Conservation (phyloP, 306 rosid species). For the Alnus rubra region DNA sequence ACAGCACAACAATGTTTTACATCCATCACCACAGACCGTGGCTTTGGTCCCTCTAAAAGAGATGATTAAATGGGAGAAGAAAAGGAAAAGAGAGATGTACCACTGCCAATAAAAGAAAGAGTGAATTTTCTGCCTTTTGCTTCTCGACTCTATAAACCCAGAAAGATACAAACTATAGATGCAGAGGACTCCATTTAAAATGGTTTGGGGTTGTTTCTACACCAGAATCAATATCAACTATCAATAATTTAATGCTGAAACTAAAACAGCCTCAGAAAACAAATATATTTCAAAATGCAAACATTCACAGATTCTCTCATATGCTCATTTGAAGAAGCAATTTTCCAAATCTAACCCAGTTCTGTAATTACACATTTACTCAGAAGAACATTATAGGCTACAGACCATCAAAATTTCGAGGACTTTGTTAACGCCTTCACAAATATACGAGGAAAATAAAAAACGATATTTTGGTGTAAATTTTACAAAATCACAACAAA, state of each 20-base stretch:
- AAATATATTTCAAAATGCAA: background rate
- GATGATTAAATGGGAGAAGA: background rate
- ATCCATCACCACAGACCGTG: constrained; percentile 28
- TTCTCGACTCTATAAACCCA: background rate
- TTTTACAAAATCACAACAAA: constrained; percentile 21
- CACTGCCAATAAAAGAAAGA: background rate
- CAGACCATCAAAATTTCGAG: constrained; percentile 22
- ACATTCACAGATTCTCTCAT: background rate
- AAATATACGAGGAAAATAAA: background rate
- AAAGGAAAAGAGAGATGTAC: background rate
- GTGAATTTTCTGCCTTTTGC: background rate
- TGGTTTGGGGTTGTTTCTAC: background rate
- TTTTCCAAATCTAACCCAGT: constrained; percentile 5
- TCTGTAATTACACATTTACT: constrained; percentile 24
- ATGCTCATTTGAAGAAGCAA: background rate
- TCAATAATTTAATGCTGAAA: background rate
- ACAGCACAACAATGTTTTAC: constrained; percentile 32
- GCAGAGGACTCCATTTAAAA: background rate
- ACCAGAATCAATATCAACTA: background rate
- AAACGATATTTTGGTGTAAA: constrained; percentile 19
- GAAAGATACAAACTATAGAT: background rate
- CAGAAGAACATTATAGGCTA: constrained; percentile 19
- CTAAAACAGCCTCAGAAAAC: background rate
- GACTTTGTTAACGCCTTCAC: constrained; percentile 4
- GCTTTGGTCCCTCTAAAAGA: constrained; percentile 19